Evolutionary conservation across 371 early-diverging fungal species (phyloP), one percentile per base, ranked within the genome.

Genomic region (Circinella minor): DNA sequence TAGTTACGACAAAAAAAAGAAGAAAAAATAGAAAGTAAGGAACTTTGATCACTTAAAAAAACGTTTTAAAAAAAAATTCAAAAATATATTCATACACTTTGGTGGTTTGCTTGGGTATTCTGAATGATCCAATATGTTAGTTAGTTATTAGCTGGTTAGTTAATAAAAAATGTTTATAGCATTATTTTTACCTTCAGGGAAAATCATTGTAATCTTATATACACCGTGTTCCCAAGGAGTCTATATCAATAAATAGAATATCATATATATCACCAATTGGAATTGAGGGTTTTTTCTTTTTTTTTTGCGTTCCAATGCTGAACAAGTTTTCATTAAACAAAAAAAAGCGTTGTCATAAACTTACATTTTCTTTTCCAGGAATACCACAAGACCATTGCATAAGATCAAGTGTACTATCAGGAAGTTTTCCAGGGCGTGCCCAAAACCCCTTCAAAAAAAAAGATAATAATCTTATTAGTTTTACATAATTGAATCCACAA

Each of bases 141-240:
- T 20, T 38, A 36, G 8, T 34, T 27, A 27, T 14, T 36, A 27
- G 27, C 27, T 27, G 27, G 27, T 27, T 27, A 27, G 27, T 27
- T 27, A 27, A 59, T 27, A 57, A 54, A 9, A 64, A 63, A 14
- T 27, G 14, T 65, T 54, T 14, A 48, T 55, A 18, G 27, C 36
- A 13, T 55, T 55, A 20, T 59, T 20, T 55, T 54, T 83, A 90
- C 90, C 96, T 76, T 96, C 93, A 37, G 98, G 96, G 72, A 99
- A 99, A 11, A 76, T 77, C 77, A 99, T 89, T 18, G 84, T 77
- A 36, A 99, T 84, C 72, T 96, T 97, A 90, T 96, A 99, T 1
- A 98, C 86, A 15, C 98, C 99, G 55, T 90, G 90, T 66, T 95
- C 99, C 98, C 99, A 99, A 57, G 93, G 89, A 9, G 99, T 99